phyloP scores from a whole-genome alignment of 176 grass and related monocot species.

The Olyra latifolia region DNA sequence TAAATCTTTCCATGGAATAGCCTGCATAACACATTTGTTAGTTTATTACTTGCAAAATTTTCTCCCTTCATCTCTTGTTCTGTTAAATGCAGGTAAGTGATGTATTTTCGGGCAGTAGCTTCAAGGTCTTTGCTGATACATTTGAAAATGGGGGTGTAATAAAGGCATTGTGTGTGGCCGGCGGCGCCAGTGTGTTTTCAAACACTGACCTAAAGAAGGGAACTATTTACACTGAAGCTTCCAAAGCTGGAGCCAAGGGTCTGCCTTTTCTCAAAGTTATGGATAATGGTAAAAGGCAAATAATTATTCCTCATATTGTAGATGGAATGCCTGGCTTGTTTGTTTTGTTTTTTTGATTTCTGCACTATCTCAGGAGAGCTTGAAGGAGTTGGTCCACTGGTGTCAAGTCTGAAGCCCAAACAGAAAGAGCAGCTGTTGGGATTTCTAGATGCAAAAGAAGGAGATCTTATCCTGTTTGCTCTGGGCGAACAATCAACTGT shows the following conservation, averaged over 20 bases:
- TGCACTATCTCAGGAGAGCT: constrained; percentile 58
- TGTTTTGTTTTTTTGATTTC: constrained; percentile 10
- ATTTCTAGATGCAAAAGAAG: constrained; percentile 52
- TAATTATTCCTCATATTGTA: not conserved
- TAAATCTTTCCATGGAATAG: constrained; percentile 32
- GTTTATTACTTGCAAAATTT: constrained; percentile 9
- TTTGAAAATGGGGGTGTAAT: constrained; percentile 73
- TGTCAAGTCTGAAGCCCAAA: constrained; percentile 70
- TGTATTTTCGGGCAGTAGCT: constrained; percentile 61
- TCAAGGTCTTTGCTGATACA: constrained; percentile 92
- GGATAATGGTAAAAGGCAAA: constrained; percentile 66
- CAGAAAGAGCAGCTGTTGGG: constrained; percentile 61
- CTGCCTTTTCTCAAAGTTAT: constrained; percentile 93
- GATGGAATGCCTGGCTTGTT: not conserved
- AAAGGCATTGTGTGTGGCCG: constrained; percentile 78
- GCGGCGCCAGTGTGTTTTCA: constrained; percentile 76
- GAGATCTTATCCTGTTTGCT: constrained; percentile 94
- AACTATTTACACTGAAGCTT: constrained; percentile 76
- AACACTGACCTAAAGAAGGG: constrained; percentile 98
- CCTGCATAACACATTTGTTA: not conserved
- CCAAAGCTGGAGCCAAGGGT: constrained; percentile 94
- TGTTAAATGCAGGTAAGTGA: constrained; percentile 72
- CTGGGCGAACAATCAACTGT: constrained; percentile 62
- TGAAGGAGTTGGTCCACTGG: constrained; percentile 77
- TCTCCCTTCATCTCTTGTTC: constrained; percentile 15